Evolutionary conservation across 2,329 filamentous ascomycete genomes (phyloP).

Genomic region (Ilyonectria robusta): DNA sequence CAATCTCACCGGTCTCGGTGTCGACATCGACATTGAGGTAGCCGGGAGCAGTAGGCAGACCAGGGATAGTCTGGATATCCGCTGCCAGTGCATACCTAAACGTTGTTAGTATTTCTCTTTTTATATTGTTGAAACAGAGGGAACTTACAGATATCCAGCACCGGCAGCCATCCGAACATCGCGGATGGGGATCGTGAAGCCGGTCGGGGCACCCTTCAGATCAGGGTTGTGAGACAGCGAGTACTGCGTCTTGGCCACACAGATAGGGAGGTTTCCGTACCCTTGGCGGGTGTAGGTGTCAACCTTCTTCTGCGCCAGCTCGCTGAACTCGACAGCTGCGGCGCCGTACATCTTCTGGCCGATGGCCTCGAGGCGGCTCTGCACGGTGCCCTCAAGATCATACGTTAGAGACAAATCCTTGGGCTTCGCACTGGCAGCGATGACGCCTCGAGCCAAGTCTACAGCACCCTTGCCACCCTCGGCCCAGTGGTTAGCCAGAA

Average conservation of each 20-base stretch:
- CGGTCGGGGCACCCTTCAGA: constrained; percentile 93
- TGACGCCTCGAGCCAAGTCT: constrained; percentile 88
- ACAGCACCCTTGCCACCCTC: constrained; percentile 93
- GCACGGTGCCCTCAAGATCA: constrained; percentile 81
- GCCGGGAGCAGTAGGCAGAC: constrained; percentile 92
- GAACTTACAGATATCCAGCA: constrained; percentile 86
- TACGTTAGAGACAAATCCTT: constrained; percentile 94
- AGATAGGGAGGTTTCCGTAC: constrained; percentile 93
- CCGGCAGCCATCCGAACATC: constrained; percentile 96
- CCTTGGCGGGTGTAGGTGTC: constrained; percentile 95
- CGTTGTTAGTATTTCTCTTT: constrained; percentile 52
- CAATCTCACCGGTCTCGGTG: constrained; percentile 85
- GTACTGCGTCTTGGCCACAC: constrained; percentile 98
- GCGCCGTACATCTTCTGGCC: constrained; percentile 96
- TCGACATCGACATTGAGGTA: constrained; percentile 95
- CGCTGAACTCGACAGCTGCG: constrained; percentile 89
- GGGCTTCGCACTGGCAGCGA: constrained; percentile 84
- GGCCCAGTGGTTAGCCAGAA: constrained; percentile 96
- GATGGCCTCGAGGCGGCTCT: constrained; percentile 92
- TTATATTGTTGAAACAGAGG: constrained; percentile 1
- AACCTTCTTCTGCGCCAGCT: constrained; percentile 95
- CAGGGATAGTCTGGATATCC: constrained; percentile 98
- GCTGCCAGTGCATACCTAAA: constrained; percentile 89
- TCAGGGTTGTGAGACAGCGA: constrained; percentile 93
- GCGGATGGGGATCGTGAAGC: constrained; percentile 94